Conservation (phyloP, 2,329 filamentous ascomycete species). For the Emergomyces orientalis region DNA sequence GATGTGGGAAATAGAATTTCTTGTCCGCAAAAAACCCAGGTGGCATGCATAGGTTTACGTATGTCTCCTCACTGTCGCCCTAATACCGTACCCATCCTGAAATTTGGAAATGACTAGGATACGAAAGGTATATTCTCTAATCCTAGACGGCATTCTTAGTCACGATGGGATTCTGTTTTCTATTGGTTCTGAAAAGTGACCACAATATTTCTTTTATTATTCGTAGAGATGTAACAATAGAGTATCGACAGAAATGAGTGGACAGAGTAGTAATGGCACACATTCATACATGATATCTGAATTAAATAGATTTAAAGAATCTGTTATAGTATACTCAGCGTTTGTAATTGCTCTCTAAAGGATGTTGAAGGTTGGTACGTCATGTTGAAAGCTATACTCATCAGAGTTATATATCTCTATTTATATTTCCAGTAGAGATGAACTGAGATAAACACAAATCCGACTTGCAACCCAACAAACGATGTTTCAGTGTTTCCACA, state of each 20-base stretch:
- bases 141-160: not conserved
- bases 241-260: not conserved
- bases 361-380: not conserved
- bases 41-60: not conserved
- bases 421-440: not conserved
- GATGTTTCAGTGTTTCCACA: not conserved
- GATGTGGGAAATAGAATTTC: not conserved
- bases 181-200: not conserved
- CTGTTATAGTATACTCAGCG: not conserved
- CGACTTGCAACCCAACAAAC: not conserved
- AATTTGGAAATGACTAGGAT: not conserved
- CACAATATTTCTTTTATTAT: not conserved
- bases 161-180: not conserved
- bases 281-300: not conserved
- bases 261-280: not conserved
- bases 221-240: not conserved
- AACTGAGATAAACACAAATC: not conserved
- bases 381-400: not conserved
- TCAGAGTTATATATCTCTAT: not conserved
- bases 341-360: not conserved
- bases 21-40: not conserved
- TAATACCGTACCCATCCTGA: not conserved
- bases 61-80: not conserved
- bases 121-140: not conserved
- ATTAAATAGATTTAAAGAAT: not conserved